Conservation (phyloP, 2,329 filamentous ascomycete species). For the Aspergillus sclerotialis region DNA sequence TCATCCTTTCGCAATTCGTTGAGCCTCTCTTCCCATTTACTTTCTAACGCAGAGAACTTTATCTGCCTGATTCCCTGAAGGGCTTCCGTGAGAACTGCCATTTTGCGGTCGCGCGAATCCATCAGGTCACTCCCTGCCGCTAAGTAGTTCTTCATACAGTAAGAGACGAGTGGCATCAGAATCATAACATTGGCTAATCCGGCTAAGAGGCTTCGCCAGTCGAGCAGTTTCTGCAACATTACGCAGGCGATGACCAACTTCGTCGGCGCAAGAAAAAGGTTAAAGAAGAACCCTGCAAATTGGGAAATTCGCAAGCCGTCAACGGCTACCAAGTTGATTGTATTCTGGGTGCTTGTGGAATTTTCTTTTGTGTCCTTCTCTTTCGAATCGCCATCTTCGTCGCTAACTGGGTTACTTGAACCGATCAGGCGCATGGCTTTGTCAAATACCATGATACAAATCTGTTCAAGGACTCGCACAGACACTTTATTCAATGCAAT, state of each 20-base stretch:
- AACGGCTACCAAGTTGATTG: slow-evolving; percentile 67
- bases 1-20: slow-evolving; percentile 58
- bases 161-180: slow-evolving; percentile 62
- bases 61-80: slow-evolving; percentile 75
- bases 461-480: slow-evolving; percentile 59
- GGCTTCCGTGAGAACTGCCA: slow-evolving; percentile 69
- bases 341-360: not conserved
- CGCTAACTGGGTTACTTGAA: not conserved
- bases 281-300: slow-evolving; percentile 60
- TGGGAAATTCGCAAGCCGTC: slow-evolving; percentile 64
- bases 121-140: slow-evolving; percentile 62
- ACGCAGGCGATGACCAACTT: slow-evolving; percentile 59
- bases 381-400: not conserved
- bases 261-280: slow-evolving; percentile 56
- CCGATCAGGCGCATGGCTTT: slow-evolving; percentile 61
- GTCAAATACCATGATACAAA: slow-evolving; percentile 64
- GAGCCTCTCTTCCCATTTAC: slow-evolving; percentile 68
- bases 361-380: too few relatives aligned
- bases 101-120: slow-evolving; percentile 68
- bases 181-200: slow-evolving; percentile 59
- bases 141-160: slow-evolving; percentile 58
- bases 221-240: slow-evolving; percentile 63
- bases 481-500: slow-evolving; percentile 54
- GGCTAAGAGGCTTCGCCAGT: slow-evolving; percentile 61
- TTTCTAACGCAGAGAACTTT: slow-evolving; percentile 72